Base-by-base conservation (phyloP, 2,329 filamentous ascomycete species). In the Rhynchosporium graminicola region DNA sequence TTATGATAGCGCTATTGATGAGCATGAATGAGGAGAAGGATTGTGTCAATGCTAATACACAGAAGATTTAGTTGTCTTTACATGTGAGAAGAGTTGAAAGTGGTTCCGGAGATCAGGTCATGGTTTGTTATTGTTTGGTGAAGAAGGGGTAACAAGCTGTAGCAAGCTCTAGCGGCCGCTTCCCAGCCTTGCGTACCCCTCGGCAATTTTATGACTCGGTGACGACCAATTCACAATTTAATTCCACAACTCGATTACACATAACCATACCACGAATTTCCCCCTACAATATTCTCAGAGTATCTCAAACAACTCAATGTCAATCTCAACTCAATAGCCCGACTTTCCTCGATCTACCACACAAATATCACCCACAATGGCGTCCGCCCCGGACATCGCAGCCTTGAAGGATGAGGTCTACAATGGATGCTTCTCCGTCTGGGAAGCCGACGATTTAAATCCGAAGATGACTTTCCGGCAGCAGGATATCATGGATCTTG, bases 401-500 rank as follows among this genome's bases (percentile, higher is more conserved):
- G 68, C 61, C 55, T 65, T 72, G 56, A 73, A 69, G 56, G 63
- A 66, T 31, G 59, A 63, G 9, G 58, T 74, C 45, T 75, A 75
- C 60, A 63, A 69, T 10, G 64, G 66, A 13, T 73, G 70, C 62
- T 20, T 68, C 5, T 50, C 60, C 6, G 42, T 63, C 47, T 59
- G 62, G 20, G 62, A 70, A 15, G 67, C 71, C 3, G 64, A 70
- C 13, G 62, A 67, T 9, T 59, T 69, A 3, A 65, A 69, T 13
- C 64, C 65, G 1, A 63, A 68, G 20, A 51, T 63, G 5, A 67
- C 84, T 57, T 87, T 87, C 74, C 80, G 79, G 12, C 85, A 88
- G 71, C 78, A 82, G 42, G 84, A 87, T 67, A 76, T 88, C 45
- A 75, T 84, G 62, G 80, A 79, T 31, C 78, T 87, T 62, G 79